These are phyloP conservation scores for Oryza glaberrima DNA, from an alignment of 176 grass and related monocot species.

Conservation along the genomic window DNA sequence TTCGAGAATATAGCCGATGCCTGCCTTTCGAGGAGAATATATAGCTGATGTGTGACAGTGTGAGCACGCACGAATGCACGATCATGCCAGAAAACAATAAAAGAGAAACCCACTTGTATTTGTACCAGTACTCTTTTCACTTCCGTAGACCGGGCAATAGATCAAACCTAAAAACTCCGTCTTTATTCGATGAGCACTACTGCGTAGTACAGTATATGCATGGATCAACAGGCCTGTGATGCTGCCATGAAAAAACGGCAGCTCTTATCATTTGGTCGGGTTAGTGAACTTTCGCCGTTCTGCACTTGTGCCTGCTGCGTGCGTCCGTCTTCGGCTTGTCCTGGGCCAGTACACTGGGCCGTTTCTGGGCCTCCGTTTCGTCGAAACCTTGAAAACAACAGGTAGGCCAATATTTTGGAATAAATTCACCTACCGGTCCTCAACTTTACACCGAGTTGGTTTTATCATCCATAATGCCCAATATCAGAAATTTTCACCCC, in stretches of 20 bases:
- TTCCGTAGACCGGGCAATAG: neutral
- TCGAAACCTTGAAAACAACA: neutral
- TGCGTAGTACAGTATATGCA: neutral
- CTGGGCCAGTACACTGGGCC: neutral
- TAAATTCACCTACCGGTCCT: too few species aligned
- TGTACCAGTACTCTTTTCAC: neutral
- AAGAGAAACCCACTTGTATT: constrained; percentile 3
- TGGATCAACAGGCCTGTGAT: neutral
- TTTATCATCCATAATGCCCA: too few species aligned
- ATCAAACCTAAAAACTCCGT: neutral
- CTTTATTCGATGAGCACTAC: neutral
- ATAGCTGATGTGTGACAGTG: neutral
- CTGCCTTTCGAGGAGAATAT: neutral
- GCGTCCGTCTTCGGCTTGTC: too few species aligned
- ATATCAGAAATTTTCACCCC: too few species aligned
- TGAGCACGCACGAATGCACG: constrained; percentile 30
- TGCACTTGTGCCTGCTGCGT: too few species aligned
- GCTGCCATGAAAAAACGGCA: neutral
- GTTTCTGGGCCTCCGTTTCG: neutral
- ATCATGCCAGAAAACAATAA: neutral
- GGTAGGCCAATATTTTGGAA: too few species aligned
- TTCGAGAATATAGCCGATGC: neutral
- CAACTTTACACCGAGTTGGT: too few species aligned
- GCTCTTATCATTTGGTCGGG: neutral
- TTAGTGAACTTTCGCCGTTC: too few species aligned